Evolutionary conservation across 805 yeast genomes (phyloP).

Genomic region (Cyberlindnera xishuangbannaensis): DNA sequence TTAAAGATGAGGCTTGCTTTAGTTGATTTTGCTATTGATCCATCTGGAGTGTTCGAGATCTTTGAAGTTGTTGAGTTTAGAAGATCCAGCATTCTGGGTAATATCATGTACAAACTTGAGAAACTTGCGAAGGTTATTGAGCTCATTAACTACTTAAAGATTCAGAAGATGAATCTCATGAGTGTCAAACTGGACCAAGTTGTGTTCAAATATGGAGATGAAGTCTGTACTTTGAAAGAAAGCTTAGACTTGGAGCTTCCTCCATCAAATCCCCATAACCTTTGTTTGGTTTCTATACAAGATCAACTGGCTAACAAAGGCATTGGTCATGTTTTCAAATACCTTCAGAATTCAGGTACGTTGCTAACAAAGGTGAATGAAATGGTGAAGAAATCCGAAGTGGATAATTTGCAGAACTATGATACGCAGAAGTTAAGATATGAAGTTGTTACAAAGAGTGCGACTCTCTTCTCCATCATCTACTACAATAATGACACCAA

Average conservation of each 20-base stretch:
- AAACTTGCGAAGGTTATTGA: slow-evolving; percentile 23
- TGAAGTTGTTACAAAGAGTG: slow-evolving; percentile 19
- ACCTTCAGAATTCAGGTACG: slow-evolving; percentile 18
- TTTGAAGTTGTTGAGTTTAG: slow-evolving; percentile 16
- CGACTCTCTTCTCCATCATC: slow-evolving; percentile 14
- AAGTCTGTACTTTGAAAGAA: slow-evolving; percentile 20
- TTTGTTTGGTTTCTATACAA: slow-evolving; percentile 21
- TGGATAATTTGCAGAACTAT: slow-evolving; percentile 2
- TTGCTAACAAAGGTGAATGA: slow-evolving; percentile 16
- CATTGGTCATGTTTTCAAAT: slow-evolving; percentile 16
- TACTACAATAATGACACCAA: slow-evolving; percentile 12
- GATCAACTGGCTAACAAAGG: slow-evolving; percentile 19
- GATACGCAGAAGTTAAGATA: slow-evolving; percentile 9
- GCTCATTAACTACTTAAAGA: slow-evolving; percentile 19
- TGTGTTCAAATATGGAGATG: slow-evolving; percentile 22
- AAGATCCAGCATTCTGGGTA: slow-evolving; percentile 11
- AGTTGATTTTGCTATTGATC: slow-evolving; percentile 18
- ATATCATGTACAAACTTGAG: slow-evolving; percentile 15
- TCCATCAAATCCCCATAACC: slow-evolving; percentile 20
- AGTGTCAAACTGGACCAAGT: slow-evolving; percentile 23
- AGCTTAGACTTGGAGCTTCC: slow-evolving; percentile 20
- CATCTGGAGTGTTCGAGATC: slow-evolving; percentile 18
- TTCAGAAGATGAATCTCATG: slow-evolving; percentile 18
- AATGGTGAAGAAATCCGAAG: slow-evolving; percentile 4
- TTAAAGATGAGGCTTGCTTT: slow-evolving; percentile 15